Percentiles rank a stretch among this genome's conserved stretches.
phyloP scores from a whole-genome alignment of 495 filamentous ascomycete genomes.

The Xylaria palmicola region DNA sequence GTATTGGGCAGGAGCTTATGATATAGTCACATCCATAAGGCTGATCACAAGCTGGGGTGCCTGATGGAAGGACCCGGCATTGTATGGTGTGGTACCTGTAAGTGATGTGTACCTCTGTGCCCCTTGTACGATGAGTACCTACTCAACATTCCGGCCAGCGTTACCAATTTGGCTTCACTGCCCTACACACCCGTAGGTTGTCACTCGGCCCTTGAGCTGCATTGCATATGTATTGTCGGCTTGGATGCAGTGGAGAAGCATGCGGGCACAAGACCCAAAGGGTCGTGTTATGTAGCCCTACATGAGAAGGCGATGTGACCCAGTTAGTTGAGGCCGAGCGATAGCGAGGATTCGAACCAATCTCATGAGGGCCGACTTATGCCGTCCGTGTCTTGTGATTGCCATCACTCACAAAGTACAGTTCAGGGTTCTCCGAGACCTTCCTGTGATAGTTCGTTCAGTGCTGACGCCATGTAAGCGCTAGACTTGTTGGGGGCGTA shows the following conservation, averaged over 20 bases:
- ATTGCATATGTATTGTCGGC: not conserved
- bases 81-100: slow-evolving; percentile 10
- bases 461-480: slow-evolving; percentile 15
- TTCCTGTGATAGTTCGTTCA: slow-evolving; percentile 10
- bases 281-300: slow-evolving; percentile 11
- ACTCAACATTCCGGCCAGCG: not conserved
- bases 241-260: not conserved
- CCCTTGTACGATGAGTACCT: not conserved
- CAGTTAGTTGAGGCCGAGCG: not conserved
- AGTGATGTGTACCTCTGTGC: not conserved
- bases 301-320: slow-evolving; percentile 8
- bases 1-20: slow-evolving; percentile 8
- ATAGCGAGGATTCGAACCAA: slow-evolving; percentile 4
- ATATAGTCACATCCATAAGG: slow-evolving; percentile 16
- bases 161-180: not conserved
- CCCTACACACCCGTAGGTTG: not conserved
- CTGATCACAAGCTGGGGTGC: slow-evolving; percentile 11
- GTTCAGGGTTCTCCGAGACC: slow-evolving; percentile 6
- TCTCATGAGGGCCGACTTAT: slow-evolving; percentile 7
- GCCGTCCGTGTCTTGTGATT: not conserved
- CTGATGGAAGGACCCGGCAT: slow-evolving; percentile 15
- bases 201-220: not conserved
- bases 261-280: not conserved
- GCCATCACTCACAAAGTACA: not conserved
- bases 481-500: slow-evolving; percentile 12